A percentile compares a stretch with the other conserved stretches of the same genome.
Conservation (phyloP, 1,284 basidiomycete genomes). For the Erythrobasidium hasegawianum region DNA sequence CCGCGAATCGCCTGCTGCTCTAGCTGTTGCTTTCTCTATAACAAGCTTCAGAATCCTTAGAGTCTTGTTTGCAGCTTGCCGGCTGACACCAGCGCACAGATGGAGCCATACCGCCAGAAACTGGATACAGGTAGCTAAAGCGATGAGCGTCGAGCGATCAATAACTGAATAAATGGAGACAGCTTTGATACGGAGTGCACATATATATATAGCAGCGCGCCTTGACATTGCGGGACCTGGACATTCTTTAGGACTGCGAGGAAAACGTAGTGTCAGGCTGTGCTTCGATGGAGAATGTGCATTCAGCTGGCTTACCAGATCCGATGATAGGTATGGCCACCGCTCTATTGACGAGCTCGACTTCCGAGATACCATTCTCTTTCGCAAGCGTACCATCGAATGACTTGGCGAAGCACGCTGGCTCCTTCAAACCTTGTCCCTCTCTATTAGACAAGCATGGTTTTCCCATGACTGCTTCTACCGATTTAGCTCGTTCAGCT, state of each 20-base stretch:
- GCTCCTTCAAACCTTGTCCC: slow-evolving; percentile 84
- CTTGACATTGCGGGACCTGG: no score
- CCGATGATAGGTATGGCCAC: slow-evolving; percentile 24
- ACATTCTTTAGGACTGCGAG: slow-evolving; percentile 74
- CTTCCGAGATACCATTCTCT: slow-evolving; percentile 66
- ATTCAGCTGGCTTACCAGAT: slow-evolving; percentile 59
- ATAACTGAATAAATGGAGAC: no score
- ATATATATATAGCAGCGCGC: no score
- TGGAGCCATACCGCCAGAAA: no score
- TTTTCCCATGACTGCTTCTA: slow-evolving; percentile 92
- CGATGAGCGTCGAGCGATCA: no score
- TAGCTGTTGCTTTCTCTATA: no score
- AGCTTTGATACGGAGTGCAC: no score
- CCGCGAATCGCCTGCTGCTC: no score
- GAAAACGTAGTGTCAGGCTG: background rate
- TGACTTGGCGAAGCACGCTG: slow-evolving; percentile 44
- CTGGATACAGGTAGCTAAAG: no score
- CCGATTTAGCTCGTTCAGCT: slow-evolving; percentile 63
- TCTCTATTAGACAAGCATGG: slow-evolving; percentile 90
- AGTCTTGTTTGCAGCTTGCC: no score
- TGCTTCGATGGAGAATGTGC: slow-evolving; percentile 61
- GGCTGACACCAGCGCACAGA: no score
- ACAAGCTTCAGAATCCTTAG: no score
- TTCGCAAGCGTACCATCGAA: slow-evolving; percentile 72
- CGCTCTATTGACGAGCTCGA: slow-evolving; percentile 69